Base-by-base conservation (phyloP, 768 basidiomycete genomes). In the Leccinum variicolor region DNA sequence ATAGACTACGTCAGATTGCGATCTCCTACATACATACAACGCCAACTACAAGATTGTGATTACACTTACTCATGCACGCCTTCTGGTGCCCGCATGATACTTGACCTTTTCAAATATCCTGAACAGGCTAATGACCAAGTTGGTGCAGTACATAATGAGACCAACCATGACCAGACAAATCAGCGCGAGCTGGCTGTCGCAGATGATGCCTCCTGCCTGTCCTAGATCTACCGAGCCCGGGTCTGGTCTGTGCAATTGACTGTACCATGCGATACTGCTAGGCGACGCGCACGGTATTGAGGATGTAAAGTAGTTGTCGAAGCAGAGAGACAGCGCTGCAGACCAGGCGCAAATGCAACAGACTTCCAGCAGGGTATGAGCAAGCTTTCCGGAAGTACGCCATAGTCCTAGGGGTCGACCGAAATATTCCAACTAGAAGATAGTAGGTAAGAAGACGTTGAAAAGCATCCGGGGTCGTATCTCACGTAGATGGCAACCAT, bases 261-360 rank as follows among this genome's bases (percentile, higher is more conserved):
- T 86, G 70, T 92, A 94, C 92, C 92, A 94, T 19, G 84, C 77
- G 15, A 78, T 85, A 39, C 73, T 76, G 19, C 80, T 79, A 4
- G 74, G 64, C 3, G 85, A 76, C 0, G 89, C 82, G 64, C 94
- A 96, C 31, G 89, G 86, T 48, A 95, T 82, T 23, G 85, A 75
- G 3, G 92, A 90, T 5, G 92, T 94, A 75, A 94, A 93, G 73
- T 87, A 93, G 68, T 96, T 92, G 78, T 95, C 92, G 74, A 95
- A 92, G 60, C 84, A 85, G 53, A 95, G 86, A 17, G 92, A 91
- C 54, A 95, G 80, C 15, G 89, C 86, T 31, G 92, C 90, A 56
- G 91, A 92, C 92, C 93, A 96, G n/a, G 89, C 84, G 73, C 93
- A 95, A 64, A 94, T 93, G 70, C 92, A 94, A 54, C 92, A 77